Conservation (phyloP, 768 basidiomycete species). For the Crucibulum laeve region DNA sequence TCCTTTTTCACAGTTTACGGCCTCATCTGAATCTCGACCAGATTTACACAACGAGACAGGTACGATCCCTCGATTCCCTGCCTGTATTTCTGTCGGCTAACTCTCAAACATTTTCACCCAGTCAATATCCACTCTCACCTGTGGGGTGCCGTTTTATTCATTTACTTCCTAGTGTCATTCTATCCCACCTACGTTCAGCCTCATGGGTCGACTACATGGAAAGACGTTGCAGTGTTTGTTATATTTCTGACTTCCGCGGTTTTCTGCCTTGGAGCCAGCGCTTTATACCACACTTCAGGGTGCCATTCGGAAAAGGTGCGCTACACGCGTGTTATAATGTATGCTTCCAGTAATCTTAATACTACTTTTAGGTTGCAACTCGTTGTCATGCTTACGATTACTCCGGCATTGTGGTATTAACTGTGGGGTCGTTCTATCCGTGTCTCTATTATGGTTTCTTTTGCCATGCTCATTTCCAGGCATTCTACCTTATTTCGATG, state of each 20-base stretch:
- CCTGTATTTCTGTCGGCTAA: constrained; percentile 10
- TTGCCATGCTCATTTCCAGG: constrained; percentile 51
- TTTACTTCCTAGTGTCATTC: constrained; percentile 49
- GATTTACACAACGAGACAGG: constrained; percentile 81
- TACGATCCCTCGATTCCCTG: constrained; percentile 18
- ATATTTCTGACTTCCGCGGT: constrained; percentile 69
- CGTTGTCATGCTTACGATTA: constrained; percentile 70
- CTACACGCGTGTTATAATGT: constrained; percentile 5
- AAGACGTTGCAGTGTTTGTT: constrained; percentile 54
- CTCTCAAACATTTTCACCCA: constrained; percentile 18
- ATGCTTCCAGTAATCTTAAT: neutral
- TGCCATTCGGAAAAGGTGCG: constrained; percentile 72
- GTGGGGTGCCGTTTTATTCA: constrained; percentile 61
- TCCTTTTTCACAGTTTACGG: constrained; percentile 9
- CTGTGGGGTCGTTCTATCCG: constrained; percentile 76
- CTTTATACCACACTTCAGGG: constrained; percentile 66
- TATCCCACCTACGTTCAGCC: constrained; percentile 43
- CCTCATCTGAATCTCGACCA: constrained; percentile 20
- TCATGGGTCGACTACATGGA: constrained; percentile 54
- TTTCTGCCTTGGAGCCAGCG: constrained; percentile 69
- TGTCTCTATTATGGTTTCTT: constrained; percentile 77
- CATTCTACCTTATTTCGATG: constrained; percentile 52
- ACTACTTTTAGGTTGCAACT: constrained; percentile 42
- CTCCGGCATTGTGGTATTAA: constrained; percentile 76
- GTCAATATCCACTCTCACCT: constrained; percentile 89